These are phyloP conservation scores for Kodamaea plutei DNA, from an alignment of 1,139 yeast species.

Conservation along the genomic window DNA sequence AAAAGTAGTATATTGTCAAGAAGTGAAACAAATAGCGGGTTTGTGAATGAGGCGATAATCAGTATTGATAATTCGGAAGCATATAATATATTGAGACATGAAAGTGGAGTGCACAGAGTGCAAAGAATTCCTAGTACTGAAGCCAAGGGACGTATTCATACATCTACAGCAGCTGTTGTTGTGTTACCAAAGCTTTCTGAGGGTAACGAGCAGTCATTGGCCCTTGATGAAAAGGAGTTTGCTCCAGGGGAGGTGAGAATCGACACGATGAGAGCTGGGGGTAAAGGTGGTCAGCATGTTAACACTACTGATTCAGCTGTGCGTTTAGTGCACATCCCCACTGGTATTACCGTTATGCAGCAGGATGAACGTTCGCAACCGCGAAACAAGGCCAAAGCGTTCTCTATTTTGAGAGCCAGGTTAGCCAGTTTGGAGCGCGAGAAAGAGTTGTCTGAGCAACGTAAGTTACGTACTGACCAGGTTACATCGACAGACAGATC, in stretches of 20 bases:
- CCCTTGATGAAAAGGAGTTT: slow-evolving; percentile 67
- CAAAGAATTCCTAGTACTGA: slow-evolving; percentile 94
- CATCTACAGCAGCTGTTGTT: slow-evolving; percentile 93
- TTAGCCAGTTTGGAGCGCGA: slow-evolving; percentile 77
- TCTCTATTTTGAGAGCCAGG: slow-evolving; percentile 73
- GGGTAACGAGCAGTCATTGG: slow-evolving; percentile 54
- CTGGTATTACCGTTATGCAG: slow-evolving; percentile 84
- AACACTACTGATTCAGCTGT: slow-evolving; percentile 98
- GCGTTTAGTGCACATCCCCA: slow-evolving; percentile 84
- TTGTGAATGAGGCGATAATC: slow-evolving; percentile 70
- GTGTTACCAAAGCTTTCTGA: slow-evolving; percentile 78
- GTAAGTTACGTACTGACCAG: slow-evolving; percentile 70
- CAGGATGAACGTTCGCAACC: slow-evolving; percentile 97
- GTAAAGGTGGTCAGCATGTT: slow-evolving; percentile 98
- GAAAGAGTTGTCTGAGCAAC: slow-evolving; percentile 61
- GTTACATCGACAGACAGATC: slow-evolving; percentile 87
- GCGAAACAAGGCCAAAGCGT: slow-evolving; percentile 91
- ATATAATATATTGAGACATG: slow-evolving; percentile 69
- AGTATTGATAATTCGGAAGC: slow-evolving; percentile 74
- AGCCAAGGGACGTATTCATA: slow-evolving; percentile 88
- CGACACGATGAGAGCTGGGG: slow-evolving; percentile 95
- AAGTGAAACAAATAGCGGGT: slow-evolving; percentile 59
- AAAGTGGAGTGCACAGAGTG: slow-evolving; percentile 95
- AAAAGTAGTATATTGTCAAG: slow-evolving; percentile 55
- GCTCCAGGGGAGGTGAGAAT: slow-evolving; percentile 85